Evolutionary conservation across 805 yeast genomes (phyloP), one percentile per base, ranked within the genome.

Genomic region (Metschnikowia bowlesiae): DNA sequence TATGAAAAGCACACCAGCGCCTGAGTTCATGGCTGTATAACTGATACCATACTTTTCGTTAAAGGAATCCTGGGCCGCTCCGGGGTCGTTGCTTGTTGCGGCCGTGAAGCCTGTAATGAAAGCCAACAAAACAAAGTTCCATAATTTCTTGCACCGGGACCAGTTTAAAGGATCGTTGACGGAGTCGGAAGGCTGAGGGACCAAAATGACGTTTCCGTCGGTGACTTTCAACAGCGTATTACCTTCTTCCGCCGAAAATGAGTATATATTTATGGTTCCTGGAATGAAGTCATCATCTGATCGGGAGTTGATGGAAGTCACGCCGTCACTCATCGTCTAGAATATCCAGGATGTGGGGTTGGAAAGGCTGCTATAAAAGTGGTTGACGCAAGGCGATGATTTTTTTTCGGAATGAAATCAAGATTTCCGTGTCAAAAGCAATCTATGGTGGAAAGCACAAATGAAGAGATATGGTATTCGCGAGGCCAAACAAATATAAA

Each of bases 1-100:
- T 18, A 82, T 67, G 63, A 86, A 86, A 45, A 87, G 68, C 28
- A 86, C 88, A 55, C 94, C 92, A 2, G 91, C 90, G 49, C 91
- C 92, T 0, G 88, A 81, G 64, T 85, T 85, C 85, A 86, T 85
- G 8, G 85, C 68, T 55, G 75, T 81, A 61, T 83, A 85, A 6
- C 85, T 74, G 55, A 86, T 82, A 13, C 79, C 83, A 57, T 83
- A 83, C n/a, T 72, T 66, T 50, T 73, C 82, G 54, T 83, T 82
- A 56, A 86, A 67, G 1, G 83, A 77, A 54, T 84, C 87, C 58
- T 85, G 89, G 6, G 85, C 76, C 2, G 89, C 75, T 32, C 87
- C 85, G 0, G 90, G 89, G 62, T 82, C 85, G 63, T 87, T 87
- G 5, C 91, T 79, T 13, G 86, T 82, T 16, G 87, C 87, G 8